Conservation (phyloP, 805 yeast genomes). For the Monosporozyma solicola region DNA sequence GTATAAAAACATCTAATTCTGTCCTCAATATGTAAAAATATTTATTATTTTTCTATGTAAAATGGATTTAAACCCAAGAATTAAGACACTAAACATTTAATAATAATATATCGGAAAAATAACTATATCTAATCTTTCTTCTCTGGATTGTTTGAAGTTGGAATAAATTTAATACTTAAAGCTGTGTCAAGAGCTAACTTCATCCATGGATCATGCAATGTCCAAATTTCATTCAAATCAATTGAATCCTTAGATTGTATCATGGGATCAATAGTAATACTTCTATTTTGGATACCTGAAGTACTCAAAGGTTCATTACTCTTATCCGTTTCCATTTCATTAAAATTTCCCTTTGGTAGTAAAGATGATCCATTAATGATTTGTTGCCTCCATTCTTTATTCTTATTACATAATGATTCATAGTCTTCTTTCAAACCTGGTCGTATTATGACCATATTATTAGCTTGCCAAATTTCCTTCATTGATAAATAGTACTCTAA, state of each 20-base stretch:
- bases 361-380: constrained; percentile 4
- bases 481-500: constrained; percentile 27
- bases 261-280: constrained; percentile 15
- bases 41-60: too few species aligned
- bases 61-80: too few species aligned
- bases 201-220: constrained; percentile 30
- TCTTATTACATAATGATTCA: constrained; percentile 9
- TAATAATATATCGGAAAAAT: background rate
- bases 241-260: constrained; percentile 16
- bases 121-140: background rate
- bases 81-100: too few species aligned
- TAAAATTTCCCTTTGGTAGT: background rate
- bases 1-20: too few species aligned
- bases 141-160: constrained; percentile 16
- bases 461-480: constrained; percentile 13
- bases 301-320: background rate
- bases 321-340: background rate
- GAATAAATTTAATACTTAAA: constrained; percentile 29
- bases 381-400: constrained; percentile 12
- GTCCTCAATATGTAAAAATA: too few species aligned
- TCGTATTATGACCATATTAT: background rate
- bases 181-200: constrained; percentile 29
- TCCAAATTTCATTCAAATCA: constrained; percentile 25
- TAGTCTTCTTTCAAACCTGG: constrained; percentile 5
- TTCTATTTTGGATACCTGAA: constrained; percentile 6